Base-by-base conservation (phyloP, 495 filamentous ascomycete species). In the Tuber aestivum region DNA sequence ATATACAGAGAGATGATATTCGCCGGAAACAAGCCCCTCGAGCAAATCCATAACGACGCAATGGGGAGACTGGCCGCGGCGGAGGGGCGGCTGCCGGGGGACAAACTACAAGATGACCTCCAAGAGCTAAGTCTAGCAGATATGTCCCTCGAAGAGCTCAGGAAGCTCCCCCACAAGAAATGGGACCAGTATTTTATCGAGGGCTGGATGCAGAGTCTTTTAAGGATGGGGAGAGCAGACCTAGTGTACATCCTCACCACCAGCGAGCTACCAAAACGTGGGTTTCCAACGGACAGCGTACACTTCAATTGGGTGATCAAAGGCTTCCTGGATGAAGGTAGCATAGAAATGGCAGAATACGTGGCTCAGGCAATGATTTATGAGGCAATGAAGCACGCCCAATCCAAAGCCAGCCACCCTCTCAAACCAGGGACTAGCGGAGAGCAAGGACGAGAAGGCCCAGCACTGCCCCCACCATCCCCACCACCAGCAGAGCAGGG, bases 151-250 rank as follows among this genome's bases (percentile, higher is more conserved):
- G 85, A 87, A 1, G 87, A 85, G 20, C 81, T 90, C 37, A 88
- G 86, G 23, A 80, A 86, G 23, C 78, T 91, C 21, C 89, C 89
- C n/a, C 84, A 85, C 38, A 84, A 83, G 37, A 87, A 89, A 44
- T 85, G 87, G 44, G 89, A 90, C 72, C 87, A 89, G 56, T 90
- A 88, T 77, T 90, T 91, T 80, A 90, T 88, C 77, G 88, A 85
- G 8, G 88, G 86, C 71, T 91, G 89, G 89, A 87, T 91, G 83
- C 89, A 89, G 78, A 90, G 89, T 74, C 86, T 90, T 0, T 86
- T 90, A 71, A 87, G 88, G 35, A 89, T 89, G 86, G 88, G 87
- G 5, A 86, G 89, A 74, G 83, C 87, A 1, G 87, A 89, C 80
- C 87, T 89, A 2, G 89, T 89, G 12, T 79, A 69, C 45, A 85